These are phyloP conservation scores for Solanum boliviense DNA, from an alignment of 257 asterid species.

Conservation along the genomic window DNA sequence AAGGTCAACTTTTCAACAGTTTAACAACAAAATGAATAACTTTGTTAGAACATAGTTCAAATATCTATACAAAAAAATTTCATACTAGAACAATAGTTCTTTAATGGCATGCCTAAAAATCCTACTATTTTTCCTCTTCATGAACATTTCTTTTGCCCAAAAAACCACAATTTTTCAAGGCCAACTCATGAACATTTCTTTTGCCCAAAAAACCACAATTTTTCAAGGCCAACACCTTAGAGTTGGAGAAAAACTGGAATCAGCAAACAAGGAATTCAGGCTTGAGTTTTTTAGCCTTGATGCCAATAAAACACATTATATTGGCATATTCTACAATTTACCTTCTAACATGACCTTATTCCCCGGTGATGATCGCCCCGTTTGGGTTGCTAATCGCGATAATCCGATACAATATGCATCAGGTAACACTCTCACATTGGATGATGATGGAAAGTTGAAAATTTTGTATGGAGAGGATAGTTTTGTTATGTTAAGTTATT, in stretches of 20 bases:
- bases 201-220: neutral
- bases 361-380: neutral
- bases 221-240: neutral
- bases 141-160: neutral
- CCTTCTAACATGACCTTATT: neutral
- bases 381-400: slow-evolving; percentile 25
- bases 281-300: slow-evolving; percentile 11
- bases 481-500: neutral
- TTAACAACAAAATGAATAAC: no score
- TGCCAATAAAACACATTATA: neutral
- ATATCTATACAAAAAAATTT: neutral
- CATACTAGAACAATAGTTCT: neutral
- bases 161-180: neutral
- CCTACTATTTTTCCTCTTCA: neutral
- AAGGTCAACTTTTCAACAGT: neutral
- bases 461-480: neutral
- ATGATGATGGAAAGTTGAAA: slow-evolving; percentile 6
- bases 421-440: slow-evolving; percentile 6
- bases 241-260: slow-evolving; percentile 1
- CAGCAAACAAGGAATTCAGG: slow-evolving; percentile 13
- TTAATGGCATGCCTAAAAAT: neutral
- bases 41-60: neutral
- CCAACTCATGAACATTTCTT: neutral
- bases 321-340: slow-evolving; percentile 16
- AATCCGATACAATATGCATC: slow-evolving; percentile 5